A percentile compares a stretch with the other conserved stretches of the same genome.
phyloP scores from a whole-genome alignment of 768 basidiomycete species.

The Russula olivacea region DNA sequence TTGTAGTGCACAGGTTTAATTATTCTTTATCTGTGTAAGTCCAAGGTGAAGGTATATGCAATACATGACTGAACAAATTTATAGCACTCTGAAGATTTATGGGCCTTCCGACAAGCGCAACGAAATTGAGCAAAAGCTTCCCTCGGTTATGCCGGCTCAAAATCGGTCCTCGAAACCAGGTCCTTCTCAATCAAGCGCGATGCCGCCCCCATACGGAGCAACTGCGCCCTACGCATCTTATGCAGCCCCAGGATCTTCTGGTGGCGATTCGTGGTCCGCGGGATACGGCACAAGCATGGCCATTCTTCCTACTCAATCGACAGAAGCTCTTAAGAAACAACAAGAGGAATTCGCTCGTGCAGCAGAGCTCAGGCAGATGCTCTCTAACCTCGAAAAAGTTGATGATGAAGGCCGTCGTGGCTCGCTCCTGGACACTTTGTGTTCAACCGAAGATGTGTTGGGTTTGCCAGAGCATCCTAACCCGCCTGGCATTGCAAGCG shows the following conservation, averaged over 20 bases:
- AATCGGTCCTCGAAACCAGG: constrained; percentile 42
- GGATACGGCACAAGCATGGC: background rate
- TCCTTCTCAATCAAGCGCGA: background rate
- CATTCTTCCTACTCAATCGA: background rate
- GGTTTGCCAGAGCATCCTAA: constrained; percentile 62
- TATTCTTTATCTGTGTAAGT: constrained; percentile 62
- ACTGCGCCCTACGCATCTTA: background rate
- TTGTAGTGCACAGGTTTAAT: constrained; percentile 38
- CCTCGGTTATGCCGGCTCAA: constrained; percentile 71
- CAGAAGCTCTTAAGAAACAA: constrained; percentile 41
- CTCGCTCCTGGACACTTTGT: constrained; percentile 64
- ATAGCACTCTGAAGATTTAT: constrained; percentile 65
- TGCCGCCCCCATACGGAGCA: background rate
- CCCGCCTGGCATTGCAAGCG: constrained; percentile 65
- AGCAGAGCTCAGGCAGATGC: constrained; percentile 57
- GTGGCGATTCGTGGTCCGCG: background rate
- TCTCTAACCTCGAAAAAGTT: constrained; percentile 66
- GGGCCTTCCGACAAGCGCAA: constrained; percentile 55
- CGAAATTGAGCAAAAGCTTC: constrained; percentile 56
- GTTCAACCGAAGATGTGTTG: constrained; percentile 62
- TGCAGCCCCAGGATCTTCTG: background rate
- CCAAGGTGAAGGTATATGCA: background rate
- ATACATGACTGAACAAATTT: background rate
- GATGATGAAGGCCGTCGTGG: constrained; percentile 68
- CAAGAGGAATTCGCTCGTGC: constrained; percentile 56